These are phyloP conservation scores for Torulaspora maleeae DNA, from an alignment of 805 yeast species.

Conservation along the genomic window DNA sequence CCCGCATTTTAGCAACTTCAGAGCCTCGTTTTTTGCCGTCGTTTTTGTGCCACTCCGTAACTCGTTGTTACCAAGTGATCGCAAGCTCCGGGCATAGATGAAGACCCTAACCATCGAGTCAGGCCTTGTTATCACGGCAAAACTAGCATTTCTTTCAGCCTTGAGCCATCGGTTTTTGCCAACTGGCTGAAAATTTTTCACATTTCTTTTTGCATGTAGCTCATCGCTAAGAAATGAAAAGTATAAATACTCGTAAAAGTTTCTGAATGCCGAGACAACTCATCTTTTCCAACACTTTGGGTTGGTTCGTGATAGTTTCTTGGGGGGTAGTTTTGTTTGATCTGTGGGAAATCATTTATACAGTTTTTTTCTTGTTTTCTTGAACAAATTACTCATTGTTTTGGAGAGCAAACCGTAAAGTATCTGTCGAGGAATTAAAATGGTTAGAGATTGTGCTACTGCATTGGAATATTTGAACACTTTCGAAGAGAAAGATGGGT, in stretches of 20 bases:
- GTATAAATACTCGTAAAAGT: conserved; percentile 14
- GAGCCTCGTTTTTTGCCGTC: no score
- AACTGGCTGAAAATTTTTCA: conserved; percentile 14
- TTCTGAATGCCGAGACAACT: neutral
- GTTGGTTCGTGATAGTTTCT: conserved; percentile 11
- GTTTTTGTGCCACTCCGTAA: no score
- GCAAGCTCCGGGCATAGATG: no score
- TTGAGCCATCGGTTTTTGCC: neutral
- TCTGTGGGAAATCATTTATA: conserved; percentile 7
- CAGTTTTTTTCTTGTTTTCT: conserved; percentile 2
- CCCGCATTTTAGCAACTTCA: no score
- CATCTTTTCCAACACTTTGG: conserved; percentile 3
- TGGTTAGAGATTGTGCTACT: conserved; percentile 43
- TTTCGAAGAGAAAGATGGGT: conserved; percentile 76
- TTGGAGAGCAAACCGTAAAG: conserved; percentile 1
- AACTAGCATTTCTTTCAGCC: neutral
- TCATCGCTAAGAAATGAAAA: conserved; percentile 12
- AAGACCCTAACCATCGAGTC: no score
- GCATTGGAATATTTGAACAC: conserved; percentile 65
- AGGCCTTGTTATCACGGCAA: no score
- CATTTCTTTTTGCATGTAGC: conserved; percentile 15
- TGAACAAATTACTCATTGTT: neutral
- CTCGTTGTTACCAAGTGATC: no score
- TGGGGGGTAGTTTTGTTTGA: conserved; percentile 9
- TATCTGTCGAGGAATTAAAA: neutral